Evolutionary conservation across 495 filamentous ascomycete species (phyloP).

Genomic region (Xylaria castorea): DNA sequence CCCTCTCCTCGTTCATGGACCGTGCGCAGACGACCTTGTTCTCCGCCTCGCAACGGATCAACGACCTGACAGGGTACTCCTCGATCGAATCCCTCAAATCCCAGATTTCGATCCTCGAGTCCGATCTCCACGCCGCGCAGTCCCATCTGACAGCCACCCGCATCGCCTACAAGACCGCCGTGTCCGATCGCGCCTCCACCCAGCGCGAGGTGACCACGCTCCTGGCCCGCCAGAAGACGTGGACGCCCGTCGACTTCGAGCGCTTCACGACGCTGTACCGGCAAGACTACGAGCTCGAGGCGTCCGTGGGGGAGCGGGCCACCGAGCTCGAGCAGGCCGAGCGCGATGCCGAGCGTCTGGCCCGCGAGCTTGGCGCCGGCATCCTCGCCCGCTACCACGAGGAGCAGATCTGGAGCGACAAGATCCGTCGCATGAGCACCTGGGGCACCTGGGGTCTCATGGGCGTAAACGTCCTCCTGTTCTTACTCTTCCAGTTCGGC

Average conservation of each 20-base stretch:
- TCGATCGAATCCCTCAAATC: conserved; percentile 86
- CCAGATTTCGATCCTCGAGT: conserved; percentile 75
- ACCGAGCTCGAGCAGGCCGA: conserved; percentile 76
- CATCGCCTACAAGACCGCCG: conserved; percentile 75
- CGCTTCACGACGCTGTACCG: conserved; percentile 93
- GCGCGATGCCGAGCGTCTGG: conserved; percentile 75
- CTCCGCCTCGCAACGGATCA: conserved; percentile 83
- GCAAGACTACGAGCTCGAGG: conserved; percentile 90
- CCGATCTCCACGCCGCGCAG: conserved; percentile 67
- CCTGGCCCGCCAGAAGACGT: conserved; percentile 90
- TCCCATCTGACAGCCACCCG: conserved; percentile 71
- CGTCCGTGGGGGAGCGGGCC: conserved; percentile 77
- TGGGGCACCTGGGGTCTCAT: conserved; percentile 99
- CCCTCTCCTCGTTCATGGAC: conserved; percentile 84
- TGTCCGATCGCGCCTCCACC: conserved; percentile 77
- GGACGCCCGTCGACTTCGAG: conserved; percentile 86
- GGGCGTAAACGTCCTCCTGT: conserved; percentile 91
- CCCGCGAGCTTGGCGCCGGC: conserved; percentile 71
- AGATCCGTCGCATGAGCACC: conserved; percentile 92
- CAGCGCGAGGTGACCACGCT: conserved; percentile 96
- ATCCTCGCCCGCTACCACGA: conserved; percentile 95
- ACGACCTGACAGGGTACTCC: conserved; percentile 92
- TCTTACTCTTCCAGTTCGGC: conserved; percentile 88
- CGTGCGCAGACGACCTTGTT: conserved; percentile 83
- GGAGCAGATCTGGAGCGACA: conserved; percentile 99